A percentile compares a stretch with the other conserved stretches of the same genome.
Evolutionary conservation across 768 basidiomycete genomes (phyloP).

Genomic region (Auricularia cornea): DNA sequence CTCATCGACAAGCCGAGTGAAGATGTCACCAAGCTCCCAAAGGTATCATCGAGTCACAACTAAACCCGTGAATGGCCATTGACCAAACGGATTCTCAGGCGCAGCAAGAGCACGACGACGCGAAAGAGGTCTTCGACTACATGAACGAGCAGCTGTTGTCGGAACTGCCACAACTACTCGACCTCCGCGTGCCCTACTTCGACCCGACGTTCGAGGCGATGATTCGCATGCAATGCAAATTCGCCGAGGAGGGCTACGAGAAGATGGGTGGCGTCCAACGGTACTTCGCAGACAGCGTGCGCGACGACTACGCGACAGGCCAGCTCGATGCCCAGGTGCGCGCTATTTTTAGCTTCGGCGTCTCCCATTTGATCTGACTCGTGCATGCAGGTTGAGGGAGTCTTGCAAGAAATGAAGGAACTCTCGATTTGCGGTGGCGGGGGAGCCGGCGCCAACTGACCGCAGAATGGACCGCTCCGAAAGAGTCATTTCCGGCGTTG

Average conservation of each 20-base stretch:
- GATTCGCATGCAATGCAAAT: constrained; percentile 96
- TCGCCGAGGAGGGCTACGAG: constrained; percentile 97
- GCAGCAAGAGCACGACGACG: constrained; percentile 92
- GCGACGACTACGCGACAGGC: constrained; percentile 96
- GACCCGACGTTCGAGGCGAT: constrained; percentile 99
- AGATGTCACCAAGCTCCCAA: constrained; percentile 85
- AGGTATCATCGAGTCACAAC: constrained; percentile 35
- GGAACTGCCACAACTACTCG: constrained; percentile 87
- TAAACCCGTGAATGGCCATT: constrained; percentile 4
- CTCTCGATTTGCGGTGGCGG: constrained; percentile 79
- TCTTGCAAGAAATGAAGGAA: constrained; percentile 95
- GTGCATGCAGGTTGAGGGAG: constrained; percentile 69
- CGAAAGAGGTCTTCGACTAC: constrained; percentile 87
- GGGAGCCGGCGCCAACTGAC: not conserved
- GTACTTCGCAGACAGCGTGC: constrained; percentile 84
- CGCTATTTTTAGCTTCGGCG: constrained; percentile 2
- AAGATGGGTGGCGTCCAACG: constrained; percentile 91
- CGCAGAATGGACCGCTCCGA: no score
- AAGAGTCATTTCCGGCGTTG: no score
- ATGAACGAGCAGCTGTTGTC: constrained; percentile 87
- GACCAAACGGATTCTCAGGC: constrained; percentile 41
- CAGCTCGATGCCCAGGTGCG: constrained; percentile 87
- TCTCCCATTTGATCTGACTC: no score
- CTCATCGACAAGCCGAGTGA: constrained; percentile 87
- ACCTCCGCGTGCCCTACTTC: constrained; percentile 94